These are phyloP conservation scores for Monilinia aucupariae DNA, from an alignment of 2,329 filamentous ascomycete species.

Conservation along the genomic window DNA sequence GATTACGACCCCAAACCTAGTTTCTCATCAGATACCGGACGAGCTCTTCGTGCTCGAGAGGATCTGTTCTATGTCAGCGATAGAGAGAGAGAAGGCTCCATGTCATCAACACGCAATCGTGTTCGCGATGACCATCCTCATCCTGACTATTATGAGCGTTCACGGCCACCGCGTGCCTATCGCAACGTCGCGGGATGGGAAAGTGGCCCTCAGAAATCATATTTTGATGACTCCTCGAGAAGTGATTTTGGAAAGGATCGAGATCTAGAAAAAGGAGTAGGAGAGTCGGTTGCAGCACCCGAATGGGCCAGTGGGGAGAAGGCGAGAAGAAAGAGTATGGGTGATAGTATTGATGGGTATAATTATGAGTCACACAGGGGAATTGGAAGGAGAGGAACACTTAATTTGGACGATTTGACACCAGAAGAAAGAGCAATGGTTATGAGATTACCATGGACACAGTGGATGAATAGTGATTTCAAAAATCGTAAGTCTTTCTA, in stretches of 20 bases:
- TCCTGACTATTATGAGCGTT: conserved; percentile 26
- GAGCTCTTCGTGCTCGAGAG: conserved; percentile 8
- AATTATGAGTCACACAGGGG: conserved; percentile 25
- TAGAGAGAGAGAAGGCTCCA: conserved; percentile 5
- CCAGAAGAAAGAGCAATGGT: conserved; percentile 41
- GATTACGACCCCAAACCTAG: conserved; percentile 11
- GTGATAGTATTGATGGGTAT: conserved; percentile 29
- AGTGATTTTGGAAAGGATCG: conserved; percentile 16
- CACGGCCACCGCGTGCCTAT: conserved; percentile 29
- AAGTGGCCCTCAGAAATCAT: conserved; percentile 21
- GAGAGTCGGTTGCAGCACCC: neutral
- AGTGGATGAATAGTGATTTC: conserved; percentile 44
- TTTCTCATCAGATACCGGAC: conserved; percentile 5
- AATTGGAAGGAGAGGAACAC: conserved; percentile 8
- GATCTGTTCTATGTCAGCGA: conserved; percentile 1
- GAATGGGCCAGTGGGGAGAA: conserved; percentile 12
- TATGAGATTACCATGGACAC: conserved; percentile 41
- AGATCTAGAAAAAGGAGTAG: conserved; percentile 21
- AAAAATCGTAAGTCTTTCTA: conserved; percentile 37
- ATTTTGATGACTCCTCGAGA: conserved; percentile 26
- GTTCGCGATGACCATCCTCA: conserved; percentile 19
- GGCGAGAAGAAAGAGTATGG: conserved; percentile 16
- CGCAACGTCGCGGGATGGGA: conserved; percentile 24
- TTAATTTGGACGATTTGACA: conserved; percentile 40
- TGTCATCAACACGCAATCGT: conserved; percentile 1